Base-by-base conservation (phyloP, 2,329 filamentous ascomycete species). In the Penicillium oxalicum region DNA sequence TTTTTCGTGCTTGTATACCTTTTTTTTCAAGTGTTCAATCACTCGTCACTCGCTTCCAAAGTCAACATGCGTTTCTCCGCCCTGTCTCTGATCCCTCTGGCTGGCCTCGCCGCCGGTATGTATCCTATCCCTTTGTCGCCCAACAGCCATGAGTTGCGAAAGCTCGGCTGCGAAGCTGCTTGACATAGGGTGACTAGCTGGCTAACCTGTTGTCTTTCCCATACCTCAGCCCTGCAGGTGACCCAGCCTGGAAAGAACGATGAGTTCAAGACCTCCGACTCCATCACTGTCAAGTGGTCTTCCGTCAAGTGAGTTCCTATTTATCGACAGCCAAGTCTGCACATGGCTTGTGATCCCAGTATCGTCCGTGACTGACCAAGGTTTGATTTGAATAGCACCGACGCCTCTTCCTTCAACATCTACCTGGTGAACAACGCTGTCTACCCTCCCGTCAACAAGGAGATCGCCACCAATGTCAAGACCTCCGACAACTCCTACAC, bases 381-480 rank as follows among this genome's bases (percentile, higher is more conserved):
- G 32, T 50, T 50, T 33, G 57, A 33, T 25, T 25, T 9, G 6
- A 28, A 26, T 28, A 70, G 66, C 47, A 69, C 70, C 34, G 72
- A 75, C 45, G 64, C 68, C 4, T 51, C 60, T 24, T 61, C 57
- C 35, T 67, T 74, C 54, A 58, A 71, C 48, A 65, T 75, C 50
- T 62, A 70, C 52, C 61, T 74, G 25, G 66, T 70, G 57, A 70
- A 74, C 55, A 64, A 70, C 48, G 55, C 56, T 37, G 57, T 65
- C 45, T 65, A 69, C 43, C 67, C 70, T 12, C 48, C 52, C 4
- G 56, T 70, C 3, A 52, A 58, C 33, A 56, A 63, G 44, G 63
- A 59, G 47, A 59, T 74, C 27, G 64, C 66, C 27, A 56, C 61
- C 13, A 61, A 66, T 32, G 56, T 73, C 18, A 60, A 72, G 27